phyloP scores from a whole-genome alignment of 768 basidiomycete species.

The Nevesoporus exiguus region DNA sequence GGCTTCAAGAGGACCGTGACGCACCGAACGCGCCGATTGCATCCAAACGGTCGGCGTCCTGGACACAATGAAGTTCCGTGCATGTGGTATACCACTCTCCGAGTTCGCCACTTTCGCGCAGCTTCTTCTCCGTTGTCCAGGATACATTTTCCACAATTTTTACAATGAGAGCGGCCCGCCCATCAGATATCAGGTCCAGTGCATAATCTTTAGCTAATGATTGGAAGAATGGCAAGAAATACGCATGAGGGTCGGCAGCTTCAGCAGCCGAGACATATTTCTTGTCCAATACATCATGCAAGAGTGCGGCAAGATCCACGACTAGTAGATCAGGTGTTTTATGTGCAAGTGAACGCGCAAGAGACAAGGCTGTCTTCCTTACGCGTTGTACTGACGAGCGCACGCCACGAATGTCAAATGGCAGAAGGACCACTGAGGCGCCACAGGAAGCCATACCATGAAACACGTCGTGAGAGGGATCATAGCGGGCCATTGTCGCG shows the following conservation, averaged over 20 bases:
- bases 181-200: constrained; percentile 57
- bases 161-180: constrained; percentile 53
- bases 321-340: constrained; percentile 64
- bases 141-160: constrained; percentile 76
- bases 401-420: constrained; percentile 1
- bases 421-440: not conserved
- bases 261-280: constrained; percentile 66
- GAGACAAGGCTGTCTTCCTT: constrained; percentile 65
- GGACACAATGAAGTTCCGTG: constrained; percentile 76
- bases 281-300: constrained; percentile 86
- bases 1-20: not conserved
- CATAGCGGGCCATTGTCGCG: constrained; percentile 71
- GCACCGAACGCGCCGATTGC: constrained; percentile 79
- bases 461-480: constrained; percentile 75
- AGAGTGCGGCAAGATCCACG: constrained; percentile 81
- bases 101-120: constrained; percentile 52
- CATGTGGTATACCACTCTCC: constrained; percentile 68
- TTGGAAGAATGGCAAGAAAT: constrained; percentile 65
- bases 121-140: constrained; percentile 79
- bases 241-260: constrained; percentile 59
- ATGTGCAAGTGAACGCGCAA: constrained; percentile 50
- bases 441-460: constrained; percentile 53
- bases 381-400: constrained; percentile 71
- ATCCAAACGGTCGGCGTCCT: constrained; percentile 76
- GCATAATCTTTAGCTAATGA: constrained; percentile 40